Evolutionary conservation across 2,329 filamentous ascomycete genomes (phyloP), one percentile per base, ranked within the genome.

Genomic region (Ophiocordyceps sinensis): DNA sequence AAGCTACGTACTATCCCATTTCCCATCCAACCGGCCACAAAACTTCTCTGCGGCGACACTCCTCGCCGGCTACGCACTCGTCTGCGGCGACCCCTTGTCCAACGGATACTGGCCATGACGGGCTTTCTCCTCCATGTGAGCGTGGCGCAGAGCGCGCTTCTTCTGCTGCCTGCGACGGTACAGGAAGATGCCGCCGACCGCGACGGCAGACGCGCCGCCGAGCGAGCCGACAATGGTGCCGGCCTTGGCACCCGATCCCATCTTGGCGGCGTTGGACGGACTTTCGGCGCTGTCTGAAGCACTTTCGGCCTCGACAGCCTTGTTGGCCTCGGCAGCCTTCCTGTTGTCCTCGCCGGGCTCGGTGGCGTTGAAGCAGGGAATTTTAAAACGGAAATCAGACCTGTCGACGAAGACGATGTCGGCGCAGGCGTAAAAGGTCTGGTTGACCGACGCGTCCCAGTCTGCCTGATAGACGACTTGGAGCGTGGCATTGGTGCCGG

Each of bases 371-470:
- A 69, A 68, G 55, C 66, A 69, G 21, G 58, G 59, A 17, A 62
- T 54, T n/a, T n/a, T n/a, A n/a, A n/a, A n/a, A n/a, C n/a, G n/a
- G 45, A 67, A 62, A 31, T 56, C 46, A 1, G 51, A 43, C 5
- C 54, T 44, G 13, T 51, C 49, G 36, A 69, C 59, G 45, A 62
- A 66, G 17, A 54, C 61, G 42, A 71, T 64, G 53, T 71, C 67
- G 28, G 68, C 62, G 45, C 68, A 71, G 28, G 67, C 65, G 43
- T 68, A 71, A 51, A 67, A 68, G 19, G 63, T 67, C 47, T 68
- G 58, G 45, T 63, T 61, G 26, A 61, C 53, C 2, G 60, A 60
- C 13, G 56, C 59, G 46, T 66, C 56, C 49, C 63, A 68, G 46
- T 65, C 58, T 41, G 65, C 61, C 41, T 55, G 59, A 54, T 70